Evolutionary conservation across 2,329 filamentous ascomycete genomes (phyloP).

Genomic region (Exophiala sp.): DNA sequence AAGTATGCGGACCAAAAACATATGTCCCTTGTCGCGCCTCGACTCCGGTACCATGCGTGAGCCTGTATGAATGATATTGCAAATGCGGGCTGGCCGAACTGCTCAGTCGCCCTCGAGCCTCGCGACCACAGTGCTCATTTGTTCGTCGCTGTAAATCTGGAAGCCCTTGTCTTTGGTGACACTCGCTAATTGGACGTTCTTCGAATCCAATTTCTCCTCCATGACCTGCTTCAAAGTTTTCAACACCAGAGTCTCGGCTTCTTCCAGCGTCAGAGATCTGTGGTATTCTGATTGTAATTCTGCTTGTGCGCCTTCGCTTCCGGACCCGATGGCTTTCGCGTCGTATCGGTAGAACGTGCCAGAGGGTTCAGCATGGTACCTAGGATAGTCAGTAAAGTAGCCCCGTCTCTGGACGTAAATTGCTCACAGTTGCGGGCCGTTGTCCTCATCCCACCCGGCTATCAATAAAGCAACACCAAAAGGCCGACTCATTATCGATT

Average conservation of each 20-base stretch:
- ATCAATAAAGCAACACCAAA: slow-evolving; percentile 96
- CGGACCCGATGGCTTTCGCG: slow-evolving; percentile 96
- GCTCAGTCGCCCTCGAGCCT: slow-evolving; percentile 48
- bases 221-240: slow-evolving; percentile 99
- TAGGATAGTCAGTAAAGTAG: slow-evolving; percentile 32
- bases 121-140: slow-evolving; percentile 90
- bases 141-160: slow-evolving; percentile 95
- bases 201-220: slow-evolving; percentile 98
- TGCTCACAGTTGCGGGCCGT: slow-evolving; percentile 71
- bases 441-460: slow-evolving; percentile 90
- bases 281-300: slow-evolving; percentile 99
- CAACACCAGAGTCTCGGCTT: slow-evolving; percentile 89
- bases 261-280: slow-evolving; percentile 86
- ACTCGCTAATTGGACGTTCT: slow-evolving; percentile 97
- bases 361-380: slow-evolving; percentile 94
- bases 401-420: background rate
- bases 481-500: slow-evolving; percentile 96
- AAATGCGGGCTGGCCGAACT: background rate
- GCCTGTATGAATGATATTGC: background rate
- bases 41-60: slow-evolving; percentile 22
- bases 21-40: slow-evolving; percentile 11
- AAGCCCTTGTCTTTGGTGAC: slow-evolving; percentile 98
- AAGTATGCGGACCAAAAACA: background rate
- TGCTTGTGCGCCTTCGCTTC: slow-evolving; percentile 93
- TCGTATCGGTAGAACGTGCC: slow-evolving; percentile 99